Conservation (phyloP, 1,284 basidiomycete genomes). For the Marasmius tenuissimus region DNA sequence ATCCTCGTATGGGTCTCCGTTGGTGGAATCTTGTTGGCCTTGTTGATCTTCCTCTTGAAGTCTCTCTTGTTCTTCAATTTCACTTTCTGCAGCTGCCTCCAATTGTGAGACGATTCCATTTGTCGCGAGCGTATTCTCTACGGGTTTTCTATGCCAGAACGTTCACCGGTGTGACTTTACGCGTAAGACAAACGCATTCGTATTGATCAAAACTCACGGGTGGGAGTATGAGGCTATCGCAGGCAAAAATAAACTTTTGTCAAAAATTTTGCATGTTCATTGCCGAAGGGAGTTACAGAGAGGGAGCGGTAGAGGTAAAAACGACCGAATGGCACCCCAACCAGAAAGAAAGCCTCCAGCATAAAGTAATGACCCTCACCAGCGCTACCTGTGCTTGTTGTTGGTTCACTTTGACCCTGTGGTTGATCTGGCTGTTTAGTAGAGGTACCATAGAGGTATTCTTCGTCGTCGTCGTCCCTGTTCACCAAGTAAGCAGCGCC, state of each 20-base stretch:
- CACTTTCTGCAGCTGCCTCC: slow-evolving; percentile 20
- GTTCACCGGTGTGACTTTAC: slow-evolving; percentile 1
- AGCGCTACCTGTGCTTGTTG: slow-evolving; percentile 27
- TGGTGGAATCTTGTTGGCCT: slow-evolving; percentile 5
- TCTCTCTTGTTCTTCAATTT: slow-evolving; percentile 25
- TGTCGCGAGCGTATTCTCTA: slow-evolving; percentile 12
- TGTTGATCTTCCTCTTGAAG: neutral
- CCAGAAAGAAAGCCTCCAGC: slow-evolving; percentile 19
- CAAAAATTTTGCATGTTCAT: slow-evolving; percentile 18
- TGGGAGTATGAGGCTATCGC: slow-evolving; percentile 15
- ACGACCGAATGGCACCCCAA: slow-evolving; percentile 38
- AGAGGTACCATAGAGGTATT: slow-evolving; percentile 62
- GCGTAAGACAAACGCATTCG: neutral
- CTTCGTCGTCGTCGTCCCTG: slow-evolving; percentile 66
- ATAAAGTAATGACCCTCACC: slow-evolving; percentile 40
- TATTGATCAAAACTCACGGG: slow-evolving; percentile 16
- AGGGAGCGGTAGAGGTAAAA: slow-evolving; percentile 29
- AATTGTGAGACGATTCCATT: slow-evolving; percentile 13
- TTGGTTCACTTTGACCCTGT: slow-evolving; percentile 30
- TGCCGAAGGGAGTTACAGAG: slow-evolving; percentile 13
- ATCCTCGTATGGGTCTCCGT: slow-evolving; percentile 25
- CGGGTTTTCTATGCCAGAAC: slow-evolving; percentile 10
- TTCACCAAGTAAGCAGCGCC: neutral
- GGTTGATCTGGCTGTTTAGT: slow-evolving; percentile 32
- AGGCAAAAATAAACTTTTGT: slow-evolving; percentile 25